A percentile compares a stretch with the other conserved stretches of the same genome.
phyloP scores from a whole-genome alignment of 2,329 filamentous ascomycete genomes.

The Coniochaeta ligniaria region DNA sequence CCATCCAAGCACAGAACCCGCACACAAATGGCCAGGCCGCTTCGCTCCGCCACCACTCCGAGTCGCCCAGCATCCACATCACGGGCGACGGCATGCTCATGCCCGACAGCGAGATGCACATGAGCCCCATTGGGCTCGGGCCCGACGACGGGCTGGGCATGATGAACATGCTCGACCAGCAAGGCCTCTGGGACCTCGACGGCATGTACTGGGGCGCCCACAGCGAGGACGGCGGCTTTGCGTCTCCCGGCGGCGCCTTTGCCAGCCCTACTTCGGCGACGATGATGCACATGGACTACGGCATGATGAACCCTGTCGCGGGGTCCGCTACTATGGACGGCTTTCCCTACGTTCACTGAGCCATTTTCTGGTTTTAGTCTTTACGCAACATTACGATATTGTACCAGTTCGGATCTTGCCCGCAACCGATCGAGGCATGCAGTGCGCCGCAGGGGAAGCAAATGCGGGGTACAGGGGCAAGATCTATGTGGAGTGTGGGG shows the following conservation, averaged over 20 bases:
- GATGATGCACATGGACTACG: conserved; percentile 28
- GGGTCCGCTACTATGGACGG: conserved; percentile 28
- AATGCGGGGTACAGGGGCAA: conserved; percentile 2
- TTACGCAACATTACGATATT: neutral
- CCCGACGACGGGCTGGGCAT: conserved; percentile 40
- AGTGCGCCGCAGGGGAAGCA: neutral
- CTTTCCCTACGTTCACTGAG: conserved; percentile 35
- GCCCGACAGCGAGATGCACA: conserved; percentile 33
- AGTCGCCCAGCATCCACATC: conserved; percentile 20
- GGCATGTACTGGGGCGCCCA: conserved; percentile 43
- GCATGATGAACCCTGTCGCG: conserved; percentile 21
- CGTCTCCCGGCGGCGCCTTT: conserved; percentile 3
- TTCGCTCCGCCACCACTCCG: conserved; percentile 5
- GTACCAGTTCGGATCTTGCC: neutral
- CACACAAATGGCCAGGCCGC: conserved; percentile 9
- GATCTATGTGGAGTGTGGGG: neutral
- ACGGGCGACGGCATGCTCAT: conserved; percentile 28
- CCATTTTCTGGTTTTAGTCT: neutral
- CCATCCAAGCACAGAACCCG: conserved; percentile 22
- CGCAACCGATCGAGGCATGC: neutral
- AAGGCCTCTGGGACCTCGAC: conserved; percentile 48
- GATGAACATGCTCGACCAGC: conserved; percentile 46
- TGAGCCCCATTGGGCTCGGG: conserved; percentile 45
- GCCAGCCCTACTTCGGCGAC: conserved; percentile 11
- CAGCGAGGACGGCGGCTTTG: conserved; percentile 23